A percentile compares a stretch with the other conserved stretches of the same genome.
Evolutionary conservation across 805 yeast species (phyloP).

Genomic region (Tetrapisispora iriomotensis): DNA sequence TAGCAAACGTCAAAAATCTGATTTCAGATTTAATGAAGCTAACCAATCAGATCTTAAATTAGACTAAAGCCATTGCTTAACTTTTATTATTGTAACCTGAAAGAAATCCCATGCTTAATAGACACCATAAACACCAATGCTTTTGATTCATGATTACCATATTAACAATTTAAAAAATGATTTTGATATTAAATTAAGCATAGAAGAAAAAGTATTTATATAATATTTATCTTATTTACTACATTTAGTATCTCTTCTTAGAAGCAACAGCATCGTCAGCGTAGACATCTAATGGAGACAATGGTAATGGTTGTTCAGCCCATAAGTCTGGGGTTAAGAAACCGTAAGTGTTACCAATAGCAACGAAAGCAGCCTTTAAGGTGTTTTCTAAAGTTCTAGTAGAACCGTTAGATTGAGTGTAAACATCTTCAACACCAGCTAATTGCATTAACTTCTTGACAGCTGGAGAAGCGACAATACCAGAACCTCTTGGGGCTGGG

Average conservation of each 20-base stretch:
- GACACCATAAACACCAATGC: too few relatives aligned
- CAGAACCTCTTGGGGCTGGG: conserved; percentile 99
- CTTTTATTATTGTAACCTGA: too few relatives aligned
- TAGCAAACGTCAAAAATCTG: too few relatives aligned
- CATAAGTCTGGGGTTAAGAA: conserved; percentile 99
- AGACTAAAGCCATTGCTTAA: too few relatives aligned
- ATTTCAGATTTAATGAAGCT: too few relatives aligned
- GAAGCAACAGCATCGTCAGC: conserved; percentile 70
- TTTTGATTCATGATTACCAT: too few relatives aligned
- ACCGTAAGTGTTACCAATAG: conserved; percentile 99
- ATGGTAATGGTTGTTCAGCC: conserved; percentile 72
- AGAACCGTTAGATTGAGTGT: conserved; percentile 97
- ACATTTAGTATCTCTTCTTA: conserved; percentile 65
- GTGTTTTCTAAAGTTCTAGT: conserved; percentile 99
- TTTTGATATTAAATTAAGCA: not conserved
- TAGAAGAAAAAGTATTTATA: not conserved
- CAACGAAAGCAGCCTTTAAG: conserved; percentile 98
- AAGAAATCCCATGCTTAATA: too few relatives aligned
- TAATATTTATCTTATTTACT: conserved; percentile 2
- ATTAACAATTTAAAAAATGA: not conserved
- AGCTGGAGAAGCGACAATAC: conserved; percentile 99
- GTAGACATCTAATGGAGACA: conserved; percentile 93
- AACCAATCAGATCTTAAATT: too few relatives aligned
- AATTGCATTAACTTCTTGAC: conserved; percentile 97
- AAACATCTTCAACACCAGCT: conserved; percentile 99